These are phyloP conservation scores for Colletotrichum lupini DNA, from an alignment of 2,329 filamentous ascomycete species.

Conservation along the genomic window DNA sequence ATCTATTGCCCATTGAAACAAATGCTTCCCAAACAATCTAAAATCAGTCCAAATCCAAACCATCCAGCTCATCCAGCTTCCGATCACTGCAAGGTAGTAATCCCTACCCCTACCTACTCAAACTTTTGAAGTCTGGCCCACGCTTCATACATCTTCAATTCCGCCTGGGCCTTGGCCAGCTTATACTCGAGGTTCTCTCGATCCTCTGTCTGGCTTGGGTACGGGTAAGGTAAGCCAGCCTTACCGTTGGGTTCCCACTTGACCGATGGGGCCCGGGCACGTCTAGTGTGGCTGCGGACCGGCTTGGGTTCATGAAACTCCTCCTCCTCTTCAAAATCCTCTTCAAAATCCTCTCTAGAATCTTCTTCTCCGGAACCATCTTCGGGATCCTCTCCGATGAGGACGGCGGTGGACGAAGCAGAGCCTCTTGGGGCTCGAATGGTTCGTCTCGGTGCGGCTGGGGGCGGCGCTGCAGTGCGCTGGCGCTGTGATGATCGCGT, in stretches of 20 bases:
- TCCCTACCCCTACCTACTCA: conserved; percentile 35
- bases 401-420: no score
- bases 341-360: no score
- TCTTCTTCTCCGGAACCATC: no score
- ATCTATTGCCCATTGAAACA: not conserved
- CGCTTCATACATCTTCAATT: conserved; percentile 41
- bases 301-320: no score
- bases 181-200: conserved; percentile 44
- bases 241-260: conserved; percentile 38
- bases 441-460: no score
- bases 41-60: not conserved
- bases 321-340: no score
- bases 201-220: conserved; percentile 38
- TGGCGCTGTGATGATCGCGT: no score
- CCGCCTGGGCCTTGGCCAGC: conserved; percentile 26
- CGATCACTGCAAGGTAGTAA: conserved; percentile 39
- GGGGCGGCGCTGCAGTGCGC: no score
- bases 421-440: no score
- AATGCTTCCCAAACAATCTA: conserved; percentile 12
- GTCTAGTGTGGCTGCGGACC: no score
- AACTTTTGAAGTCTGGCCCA: conserved; percentile 45
- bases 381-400: no score
- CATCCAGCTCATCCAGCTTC: not conserved
- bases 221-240: conserved; percentile 44
- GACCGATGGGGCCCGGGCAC: no score